These are phyloP conservation scores for Peronospora tabacina DNA, from an alignment of 352 stramenopile species.

Conservation along the genomic window DNA sequence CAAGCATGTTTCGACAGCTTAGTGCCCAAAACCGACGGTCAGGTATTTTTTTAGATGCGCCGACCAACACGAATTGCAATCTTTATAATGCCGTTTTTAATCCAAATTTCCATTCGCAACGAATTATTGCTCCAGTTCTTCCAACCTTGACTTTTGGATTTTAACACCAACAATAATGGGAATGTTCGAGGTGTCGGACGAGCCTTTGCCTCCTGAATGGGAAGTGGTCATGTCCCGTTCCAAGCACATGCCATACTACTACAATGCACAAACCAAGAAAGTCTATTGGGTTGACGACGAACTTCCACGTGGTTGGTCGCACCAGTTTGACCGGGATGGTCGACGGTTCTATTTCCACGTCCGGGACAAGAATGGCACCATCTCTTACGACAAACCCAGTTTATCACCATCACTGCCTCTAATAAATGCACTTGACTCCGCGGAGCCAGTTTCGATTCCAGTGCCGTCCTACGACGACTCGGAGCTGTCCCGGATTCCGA, in stretches of 20 bases:
- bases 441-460: constrained; percentile 36
- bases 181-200: constrained; percentile 40
- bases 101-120: too few species aligned
- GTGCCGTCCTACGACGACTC: constrained; percentile 37
- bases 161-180: not conserved
- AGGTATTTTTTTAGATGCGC: too few species aligned
- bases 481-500: constrained; percentile 4
- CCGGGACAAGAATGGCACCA: constrained; percentile 52
- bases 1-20: too few species aligned
- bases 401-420: constrained; percentile 1
- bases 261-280: constrained; percentile 64
- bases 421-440: constrained; percentile 8
- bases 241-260: constrained; percentile 85
- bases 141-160: not conserved
- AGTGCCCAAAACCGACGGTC: too few species aligned
- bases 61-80: too few species aligned
- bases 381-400: constrained; percentile 59
- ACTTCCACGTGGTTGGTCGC: constrained; percentile 67
- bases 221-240: constrained; percentile 71
- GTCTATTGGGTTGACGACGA: constrained; percentile 82
- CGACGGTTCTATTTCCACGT: constrained; percentile 73
- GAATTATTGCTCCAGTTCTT: too few species aligned
- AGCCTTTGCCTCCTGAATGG: constrained; percentile 61
- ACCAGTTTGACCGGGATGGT: constrained; percentile 65
- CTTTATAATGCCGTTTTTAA: too few species aligned